A percentile compares a stretch with the other conserved stretches of the same genome.
Conservation (phyloP, 331 rosid genomes). For the Malus hybrid region DNA sequence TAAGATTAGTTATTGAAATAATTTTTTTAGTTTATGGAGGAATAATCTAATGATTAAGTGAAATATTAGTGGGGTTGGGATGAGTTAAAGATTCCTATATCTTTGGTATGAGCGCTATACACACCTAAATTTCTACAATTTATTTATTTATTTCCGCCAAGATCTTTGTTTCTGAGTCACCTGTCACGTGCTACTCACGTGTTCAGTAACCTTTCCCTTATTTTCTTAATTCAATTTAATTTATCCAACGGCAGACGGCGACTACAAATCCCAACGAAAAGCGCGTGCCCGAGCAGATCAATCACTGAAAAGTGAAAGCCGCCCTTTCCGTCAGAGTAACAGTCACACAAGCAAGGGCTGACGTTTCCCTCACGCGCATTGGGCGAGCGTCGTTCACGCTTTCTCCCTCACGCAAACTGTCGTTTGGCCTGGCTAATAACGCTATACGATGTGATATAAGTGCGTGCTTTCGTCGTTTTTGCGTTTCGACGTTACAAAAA, state of each 20-base stretch:
- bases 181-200: conserved; percentile 25
- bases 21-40: not conserved
- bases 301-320: too few species aligned
- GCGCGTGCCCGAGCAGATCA: not conserved
- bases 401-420: not conserved
- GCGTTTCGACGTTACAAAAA: not conserved
- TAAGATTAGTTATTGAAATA: too few species aligned
- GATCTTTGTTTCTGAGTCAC: conserved; percentile 15
- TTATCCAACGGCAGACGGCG: not conserved
- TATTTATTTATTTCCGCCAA: not conserved
- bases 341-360: too few species aligned
- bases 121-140: not conserved
- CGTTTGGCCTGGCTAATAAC: conserved; percentile 7
- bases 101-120: not conserved
- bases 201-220: not conserved
- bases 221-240: not conserved
- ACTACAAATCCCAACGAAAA: not conserved
- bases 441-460: conserved; percentile 3
- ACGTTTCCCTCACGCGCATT: not conserved
- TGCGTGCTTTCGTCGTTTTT: not conserved
- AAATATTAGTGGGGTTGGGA: not conserved
- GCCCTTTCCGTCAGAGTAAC: not conserved
- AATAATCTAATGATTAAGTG: not conserved
- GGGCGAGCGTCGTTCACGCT: not conserved
- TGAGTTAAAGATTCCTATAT: not conserved